A percentile compares a stretch with the other conserved stretches of the same genome.
phyloP scores from a whole-genome alignment of 148 eudicot genomes.

The Agrostemma githago region DNA sequence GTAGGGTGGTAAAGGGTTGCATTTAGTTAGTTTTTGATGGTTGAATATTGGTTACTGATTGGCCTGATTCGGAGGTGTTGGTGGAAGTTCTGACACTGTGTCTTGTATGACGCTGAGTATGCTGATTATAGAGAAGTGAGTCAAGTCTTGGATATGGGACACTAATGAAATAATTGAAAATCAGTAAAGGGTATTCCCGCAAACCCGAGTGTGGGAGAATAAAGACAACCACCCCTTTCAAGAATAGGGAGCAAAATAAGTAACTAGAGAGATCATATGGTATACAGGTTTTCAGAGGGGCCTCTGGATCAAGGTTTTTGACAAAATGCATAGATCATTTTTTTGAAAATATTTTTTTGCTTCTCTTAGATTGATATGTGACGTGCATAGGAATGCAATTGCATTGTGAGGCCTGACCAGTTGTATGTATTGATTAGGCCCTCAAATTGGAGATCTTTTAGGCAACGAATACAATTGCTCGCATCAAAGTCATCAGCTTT shows the following conservation, averaged over 20 bases:
- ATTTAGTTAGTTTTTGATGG: background rate
- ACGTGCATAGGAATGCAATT: background rate
- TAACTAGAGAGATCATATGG: too few species aligned
- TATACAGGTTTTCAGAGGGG: too few species aligned
- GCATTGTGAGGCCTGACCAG: background rate
- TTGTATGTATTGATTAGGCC: conserved; percentile 43
- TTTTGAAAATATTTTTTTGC: background rate
- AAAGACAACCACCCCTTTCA: too few species aligned
- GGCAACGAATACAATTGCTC: conserved; percentile 54
- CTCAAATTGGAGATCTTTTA: conserved; percentile 56
- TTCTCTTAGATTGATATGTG: conserved; percentile 9
- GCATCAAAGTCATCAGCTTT: conserved; percentile 55
- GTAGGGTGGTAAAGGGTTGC: background rate
- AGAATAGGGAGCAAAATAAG: too few species aligned
- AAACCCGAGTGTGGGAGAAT: background rate
- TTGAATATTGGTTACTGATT: background rate
- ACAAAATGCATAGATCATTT: background rate
- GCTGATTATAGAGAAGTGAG: background rate
- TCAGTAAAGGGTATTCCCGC: background rate
- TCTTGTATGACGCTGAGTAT: background rate
- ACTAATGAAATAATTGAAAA: too few species aligned
- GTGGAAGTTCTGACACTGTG: background rate
- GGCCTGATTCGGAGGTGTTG: background rate
- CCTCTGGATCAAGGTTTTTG: too few species aligned
- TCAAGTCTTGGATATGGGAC: background rate